phyloP scores from a whole-genome alignment of 176 grass and related monocot species.

The Aegilops sharonensis region DNA sequence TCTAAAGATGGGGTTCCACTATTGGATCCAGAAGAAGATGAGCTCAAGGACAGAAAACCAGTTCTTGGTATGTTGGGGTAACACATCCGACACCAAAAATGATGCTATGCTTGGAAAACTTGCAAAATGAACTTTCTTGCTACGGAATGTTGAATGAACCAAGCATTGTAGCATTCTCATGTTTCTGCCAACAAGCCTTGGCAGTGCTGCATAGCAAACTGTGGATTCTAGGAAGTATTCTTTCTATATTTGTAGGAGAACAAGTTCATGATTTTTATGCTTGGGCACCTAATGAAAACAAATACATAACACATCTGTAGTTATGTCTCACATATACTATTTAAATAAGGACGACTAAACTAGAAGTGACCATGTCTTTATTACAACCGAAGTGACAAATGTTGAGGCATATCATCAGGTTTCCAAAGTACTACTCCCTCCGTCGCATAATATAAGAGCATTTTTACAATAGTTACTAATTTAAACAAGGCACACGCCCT shows the following conservation, averaged over 20 bases:
- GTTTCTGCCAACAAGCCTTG: neutral
- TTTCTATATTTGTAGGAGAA: neutral
- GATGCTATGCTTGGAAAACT: neutral
- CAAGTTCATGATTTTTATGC: neutral
- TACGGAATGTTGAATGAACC: too few relatives aligned
- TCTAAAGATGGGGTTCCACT: constrained; percentile 74
- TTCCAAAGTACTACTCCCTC: too few relatives aligned
- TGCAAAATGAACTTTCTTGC: neutral
- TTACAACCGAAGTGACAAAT: too few relatives aligned
- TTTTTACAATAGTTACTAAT: too few relatives aligned
- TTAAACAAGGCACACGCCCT: too few relatives aligned
- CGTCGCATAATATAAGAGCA: too few relatives aligned
- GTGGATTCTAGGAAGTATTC: neutral
- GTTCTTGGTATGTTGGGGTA: constrained; percentile 83
- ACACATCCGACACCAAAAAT: neutral
- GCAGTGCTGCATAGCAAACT: neutral
- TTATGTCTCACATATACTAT: too few relatives aligned
- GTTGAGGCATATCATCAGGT: too few relatives aligned
- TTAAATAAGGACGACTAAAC: too few relatives aligned
- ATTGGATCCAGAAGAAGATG: constrained; percentile 92
- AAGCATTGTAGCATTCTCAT: neutral
- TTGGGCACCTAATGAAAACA: neutral
- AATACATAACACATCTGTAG: neutral
- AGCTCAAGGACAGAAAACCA: constrained; percentile 62
- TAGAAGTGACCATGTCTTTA: too few relatives aligned